These are phyloP conservation scores for Pseudocercospora fuligena DNA, from an alignment of 2,329 filamentous ascomycete species.

Conservation along the genomic window DNA sequence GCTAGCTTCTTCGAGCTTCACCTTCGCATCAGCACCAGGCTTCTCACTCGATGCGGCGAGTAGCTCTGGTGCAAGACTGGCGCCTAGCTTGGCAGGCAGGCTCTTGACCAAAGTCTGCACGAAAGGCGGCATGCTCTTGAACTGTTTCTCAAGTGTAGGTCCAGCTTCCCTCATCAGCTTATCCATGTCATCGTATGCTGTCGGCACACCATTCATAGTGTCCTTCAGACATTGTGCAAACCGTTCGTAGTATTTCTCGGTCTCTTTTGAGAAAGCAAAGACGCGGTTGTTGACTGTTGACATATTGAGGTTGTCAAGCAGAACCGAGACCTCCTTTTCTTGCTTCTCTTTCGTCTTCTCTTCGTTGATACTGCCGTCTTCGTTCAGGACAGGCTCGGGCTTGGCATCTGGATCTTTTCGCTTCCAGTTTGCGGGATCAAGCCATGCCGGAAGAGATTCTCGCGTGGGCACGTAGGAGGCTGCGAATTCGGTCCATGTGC, in stretches of 20 bases:
- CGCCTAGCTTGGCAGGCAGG: constrained; percentile 80
- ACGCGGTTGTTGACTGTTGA: constrained; percentile 80
- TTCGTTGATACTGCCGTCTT: constrained; percentile 43
- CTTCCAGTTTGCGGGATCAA: constrained; percentile 26
- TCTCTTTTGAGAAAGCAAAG: constrained; percentile 82
- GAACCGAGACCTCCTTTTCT: constrained; percentile 72
- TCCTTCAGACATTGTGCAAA: constrained; percentile 94
- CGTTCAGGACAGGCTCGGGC: constrained; percentile 42
- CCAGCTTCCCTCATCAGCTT: constrained; percentile 68
- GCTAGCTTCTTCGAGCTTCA: constrained; percentile 35
- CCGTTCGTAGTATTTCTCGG: constrained; percentile 75
- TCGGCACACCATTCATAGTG: constrained; percentile 87
- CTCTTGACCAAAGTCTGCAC: constrained; percentile 85
- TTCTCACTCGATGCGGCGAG: constrained; percentile 81
- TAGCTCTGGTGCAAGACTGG: constrained; percentile 77
- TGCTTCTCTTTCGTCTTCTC: constrained; percentile 57
- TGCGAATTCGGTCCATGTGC: constrained; percentile 41
- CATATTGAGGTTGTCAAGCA: constrained; percentile 84
- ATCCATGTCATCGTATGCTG: constrained; percentile 88
- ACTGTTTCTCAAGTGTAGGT: constrained; percentile 66
- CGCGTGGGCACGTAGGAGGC: constrained; percentile 33
- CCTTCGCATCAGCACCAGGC: constrained; percentile 51
- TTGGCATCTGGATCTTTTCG: constrained; percentile 41
- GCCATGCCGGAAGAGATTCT: constrained; percentile 32
- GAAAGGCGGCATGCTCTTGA: constrained; percentile 71